Evolutionary conservation across 352 stramenopile species (phyloP).

Genomic region (Globisporangium apiculatum): DNA sequence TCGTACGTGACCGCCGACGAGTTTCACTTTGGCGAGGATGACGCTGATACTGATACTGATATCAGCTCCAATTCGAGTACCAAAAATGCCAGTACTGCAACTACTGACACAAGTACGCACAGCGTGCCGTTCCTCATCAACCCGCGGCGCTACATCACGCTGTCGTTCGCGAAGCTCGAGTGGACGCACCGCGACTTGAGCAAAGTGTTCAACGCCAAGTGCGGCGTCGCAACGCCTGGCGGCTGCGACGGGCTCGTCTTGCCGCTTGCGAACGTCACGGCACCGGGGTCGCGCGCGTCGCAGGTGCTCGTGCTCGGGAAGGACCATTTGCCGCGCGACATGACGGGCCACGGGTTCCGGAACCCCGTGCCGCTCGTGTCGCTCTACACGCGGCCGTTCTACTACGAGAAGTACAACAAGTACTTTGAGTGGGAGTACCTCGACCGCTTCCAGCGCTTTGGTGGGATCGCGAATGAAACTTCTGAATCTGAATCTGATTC

Average conservation of each 20-base stretch:
- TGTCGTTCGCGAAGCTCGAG: slow-evolving; percentile 30
- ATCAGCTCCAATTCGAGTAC: not conserved
- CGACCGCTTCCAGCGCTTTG: slow-evolving; percentile 13
- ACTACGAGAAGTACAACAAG: slow-evolving; percentile 7
- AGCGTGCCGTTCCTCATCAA: slow-evolving; percentile 17
- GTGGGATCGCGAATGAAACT: too few relatives aligned
- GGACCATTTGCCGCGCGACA: not conserved
- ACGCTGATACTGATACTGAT: too few relatives aligned
- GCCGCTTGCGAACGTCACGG: slow-evolving; percentile 12
- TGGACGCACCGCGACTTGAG: slow-evolving; percentile 26
- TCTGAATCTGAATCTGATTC: too few relatives aligned
- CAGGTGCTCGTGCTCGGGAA: slow-evolving; percentile 8
- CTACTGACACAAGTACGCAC: not conserved
- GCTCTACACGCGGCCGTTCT: slow-evolving; percentile 15
- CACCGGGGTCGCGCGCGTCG: not conserved
- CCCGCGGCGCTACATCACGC: slow-evolving; percentile 21
- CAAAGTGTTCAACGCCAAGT: slow-evolving; percentile 23
- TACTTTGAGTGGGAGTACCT: slow-evolving; percentile 29
- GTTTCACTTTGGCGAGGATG: slow-evolving; percentile 3
- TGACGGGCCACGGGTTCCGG: slow-evolving; percentile 1
- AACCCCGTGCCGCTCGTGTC: slow-evolving; percentile 17
- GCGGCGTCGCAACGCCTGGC: not conserved
- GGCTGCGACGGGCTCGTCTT: slow-evolving; percentile 22
- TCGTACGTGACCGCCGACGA: slow-evolving; percentile 9
- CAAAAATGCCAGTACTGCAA: not conserved